These are phyloP conservation scores for Cyclostephanos tholiformis DNA, from an alignment of 108 stramenopile species.

Conservation along the genomic window DNA sequence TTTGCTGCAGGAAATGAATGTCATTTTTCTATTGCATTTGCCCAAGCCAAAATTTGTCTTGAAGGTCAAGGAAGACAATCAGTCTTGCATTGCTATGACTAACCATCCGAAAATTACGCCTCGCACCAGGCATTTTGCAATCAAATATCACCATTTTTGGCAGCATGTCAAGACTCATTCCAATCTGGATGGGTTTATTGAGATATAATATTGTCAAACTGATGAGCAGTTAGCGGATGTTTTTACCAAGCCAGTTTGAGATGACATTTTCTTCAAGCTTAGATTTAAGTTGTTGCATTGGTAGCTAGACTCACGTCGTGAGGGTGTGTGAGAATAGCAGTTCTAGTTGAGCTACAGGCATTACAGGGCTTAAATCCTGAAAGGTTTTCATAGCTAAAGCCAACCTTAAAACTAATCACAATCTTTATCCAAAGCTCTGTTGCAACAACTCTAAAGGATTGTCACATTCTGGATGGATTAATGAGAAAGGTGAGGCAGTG, in stretches of 20 bases:
- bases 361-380: too few species aligned
- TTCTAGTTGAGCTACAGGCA: too few species aligned
- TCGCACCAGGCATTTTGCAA: background rate
- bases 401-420: too few species aligned
- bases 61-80: background rate
- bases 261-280: constrained; percentile 13
- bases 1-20: too few species aligned
- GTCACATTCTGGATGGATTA: too few species aligned
- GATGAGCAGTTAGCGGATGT: constrained; percentile 40
- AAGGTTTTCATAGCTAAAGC: too few species aligned
- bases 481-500: too few species aligned
- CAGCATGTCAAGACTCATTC: constrained; percentile 7
- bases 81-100: constrained; percentile 1
- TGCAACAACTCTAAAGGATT: too few species aligned
- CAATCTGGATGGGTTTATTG: constrained; percentile 8
- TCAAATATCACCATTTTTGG: constrained; percentile 5
- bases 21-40: too few species aligned
- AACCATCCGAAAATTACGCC: constrained; percentile 3
- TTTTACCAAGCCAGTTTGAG: constrained; percentile 31
- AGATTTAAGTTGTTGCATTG: constrained; percentile 8
- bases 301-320: constrained; percentile 17
- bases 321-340: constrained; percentile 7
- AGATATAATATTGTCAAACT: constrained; percentile 15
- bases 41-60: background rate
- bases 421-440: too few species aligned